Conservation (phyloP, 1,284 basidiomycete species). For the Cryptococcus amylolentus region DNA sequence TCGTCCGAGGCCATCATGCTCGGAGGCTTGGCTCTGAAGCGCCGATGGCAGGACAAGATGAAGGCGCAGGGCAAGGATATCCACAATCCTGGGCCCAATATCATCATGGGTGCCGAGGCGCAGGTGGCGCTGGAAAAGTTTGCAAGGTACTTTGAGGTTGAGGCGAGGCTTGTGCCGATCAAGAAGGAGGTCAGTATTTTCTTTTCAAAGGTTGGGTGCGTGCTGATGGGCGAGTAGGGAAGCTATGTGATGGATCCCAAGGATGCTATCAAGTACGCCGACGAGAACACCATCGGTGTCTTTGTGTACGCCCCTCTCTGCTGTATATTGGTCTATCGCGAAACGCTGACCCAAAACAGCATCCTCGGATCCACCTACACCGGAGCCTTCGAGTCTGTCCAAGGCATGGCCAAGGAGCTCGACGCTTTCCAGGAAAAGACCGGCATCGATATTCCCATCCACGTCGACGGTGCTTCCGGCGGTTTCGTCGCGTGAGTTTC, state of each 20-base stretch:
- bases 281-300: constrained; percentile 68
- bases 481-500: constrained; percentile 64
- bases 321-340: neutral
- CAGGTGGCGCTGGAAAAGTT: constrained; percentile 88
- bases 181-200: constrained; percentile 64
- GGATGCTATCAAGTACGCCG: constrained; percentile 78
- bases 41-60: constrained; percentile 83
- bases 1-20: constrained; percentile 90
- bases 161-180: constrained; percentile 68
- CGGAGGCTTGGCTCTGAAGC: constrained; percentile 91
- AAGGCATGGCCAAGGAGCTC: constrained; percentile 76
- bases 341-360: neutral
- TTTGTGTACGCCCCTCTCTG: constrained; percentile 26
- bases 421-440: constrained; percentile 82
- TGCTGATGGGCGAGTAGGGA: constrained; percentile 48
- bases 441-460: constrained; percentile 75
- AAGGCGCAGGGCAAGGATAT: constrained; percentile 82
- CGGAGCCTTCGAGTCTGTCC: constrained; percentile 87
- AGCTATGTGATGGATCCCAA: constrained; percentile 79
- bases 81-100: constrained; percentile 68
- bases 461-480: constrained; percentile 62
- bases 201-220: neutral
- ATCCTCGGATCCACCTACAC: constrained; percentile 70
- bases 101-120: constrained; percentile 64
- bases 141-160: constrained; percentile 54